Evolutionary conservation across 306 rosid species (phyloP).

Genomic region (Bauhinia variegata): DNA sequence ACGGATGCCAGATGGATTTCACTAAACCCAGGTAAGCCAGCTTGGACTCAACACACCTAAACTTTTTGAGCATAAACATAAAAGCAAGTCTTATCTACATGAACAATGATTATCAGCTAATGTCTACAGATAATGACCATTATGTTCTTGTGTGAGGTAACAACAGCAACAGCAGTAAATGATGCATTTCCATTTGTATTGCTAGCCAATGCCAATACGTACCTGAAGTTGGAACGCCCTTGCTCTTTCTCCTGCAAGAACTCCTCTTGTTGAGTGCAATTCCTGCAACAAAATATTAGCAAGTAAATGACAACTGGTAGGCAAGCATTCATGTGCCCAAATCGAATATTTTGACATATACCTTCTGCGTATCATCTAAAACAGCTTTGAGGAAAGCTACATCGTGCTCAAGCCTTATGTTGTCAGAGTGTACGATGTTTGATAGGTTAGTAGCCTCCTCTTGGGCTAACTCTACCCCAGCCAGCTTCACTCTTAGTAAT

Average conservation of each 20-base stretch:
- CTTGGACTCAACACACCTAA: no score
- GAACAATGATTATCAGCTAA: constrained; percentile 1
- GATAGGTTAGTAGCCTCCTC: constrained; percentile 87
- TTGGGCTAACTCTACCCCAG: constrained; percentile 74
- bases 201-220: not conserved
- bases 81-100: no score
- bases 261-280: constrained; percentile 94
- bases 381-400: constrained; percentile 99
- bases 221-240: constrained; percentile 97
- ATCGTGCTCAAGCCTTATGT: constrained; percentile 92
- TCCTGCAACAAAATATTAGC: constrained; percentile 48
- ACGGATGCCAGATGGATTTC: no score
- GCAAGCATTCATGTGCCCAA: constrained; percentile 9
- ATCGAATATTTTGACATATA: constrained; percentile 32
- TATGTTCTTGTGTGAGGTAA: no score
- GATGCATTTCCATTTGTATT: no score
- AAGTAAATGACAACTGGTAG: constrained; percentile 22
- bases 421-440: constrained; percentile 86
- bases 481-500: constrained; percentile 73
- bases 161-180: no score
- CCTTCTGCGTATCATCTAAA: constrained; percentile 96
- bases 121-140: not conserved
- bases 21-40: no score
- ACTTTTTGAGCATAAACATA: no score
- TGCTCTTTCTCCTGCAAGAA: constrained; percentile 87